These are phyloP conservation scores for Sporisorium reilianum DNA, from an alignment of 1,284 basidiomycete genomes.

Conservation along the genomic window DNA sequence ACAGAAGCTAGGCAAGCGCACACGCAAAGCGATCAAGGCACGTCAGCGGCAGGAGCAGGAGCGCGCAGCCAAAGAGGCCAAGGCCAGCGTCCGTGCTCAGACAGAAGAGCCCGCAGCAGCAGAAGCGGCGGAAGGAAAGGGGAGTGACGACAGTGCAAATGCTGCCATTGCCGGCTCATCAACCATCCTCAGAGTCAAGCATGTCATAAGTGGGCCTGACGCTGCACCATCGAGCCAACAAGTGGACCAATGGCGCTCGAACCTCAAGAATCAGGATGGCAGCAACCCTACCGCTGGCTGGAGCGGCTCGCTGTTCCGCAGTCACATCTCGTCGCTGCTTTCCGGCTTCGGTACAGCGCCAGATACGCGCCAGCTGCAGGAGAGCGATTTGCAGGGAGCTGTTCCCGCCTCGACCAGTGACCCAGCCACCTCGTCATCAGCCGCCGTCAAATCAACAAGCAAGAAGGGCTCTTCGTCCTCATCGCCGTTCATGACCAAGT, in stretches of 20 bases:
- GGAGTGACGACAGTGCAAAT: too few relatives aligned
- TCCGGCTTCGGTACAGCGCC: conserved; percentile 29
- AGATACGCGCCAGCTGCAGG: conserved; percentile 7
- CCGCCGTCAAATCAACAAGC: too few relatives aligned
- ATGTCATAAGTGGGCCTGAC: conserved; percentile 5
- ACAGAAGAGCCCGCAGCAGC: too few relatives aligned
- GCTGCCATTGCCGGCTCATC: neutral
- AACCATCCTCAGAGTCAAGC: conserved; percentile 25
- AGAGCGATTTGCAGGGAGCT: neutral
- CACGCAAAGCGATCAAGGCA: conserved; percentile 31
- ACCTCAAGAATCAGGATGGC: neutral
- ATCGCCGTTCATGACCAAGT: conserved; percentile 30
- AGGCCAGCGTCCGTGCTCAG: conserved; percentile 11
- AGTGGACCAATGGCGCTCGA: conserved; percentile 7
- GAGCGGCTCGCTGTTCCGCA: conserved; percentile 32
- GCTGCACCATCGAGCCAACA: conserved; percentile 1
- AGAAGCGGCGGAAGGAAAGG: neutral
- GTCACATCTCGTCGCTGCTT: conserved; percentile 29
- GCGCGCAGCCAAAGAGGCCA: conserved; percentile 14
- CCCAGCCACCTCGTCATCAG: neutral
- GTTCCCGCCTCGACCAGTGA: neutral
- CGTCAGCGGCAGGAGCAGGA: conserved; percentile 25
- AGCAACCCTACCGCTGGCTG: conserved; percentile 22
- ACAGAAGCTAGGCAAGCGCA: conserved; percentile 36
- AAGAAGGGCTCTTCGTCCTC: neutral